Evolutionary conservation across 306 rosid genomes (phyloP), one percentile per base, ranked within the genome.

Genomic region (Elaeagnus macrophylla): DNA sequence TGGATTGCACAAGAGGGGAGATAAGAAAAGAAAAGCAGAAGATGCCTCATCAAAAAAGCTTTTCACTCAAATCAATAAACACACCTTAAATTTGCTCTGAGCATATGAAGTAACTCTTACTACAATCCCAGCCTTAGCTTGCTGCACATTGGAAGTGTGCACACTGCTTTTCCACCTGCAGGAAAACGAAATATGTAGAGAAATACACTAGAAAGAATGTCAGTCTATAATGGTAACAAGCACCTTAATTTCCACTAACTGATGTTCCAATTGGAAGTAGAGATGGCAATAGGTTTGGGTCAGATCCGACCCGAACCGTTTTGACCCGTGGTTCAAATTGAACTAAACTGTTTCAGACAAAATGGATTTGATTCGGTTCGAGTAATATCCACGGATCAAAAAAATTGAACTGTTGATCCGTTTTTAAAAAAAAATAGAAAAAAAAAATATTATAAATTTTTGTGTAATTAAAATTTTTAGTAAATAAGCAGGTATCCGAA

Each of bases 191-290:
- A 25, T 25, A 3, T 50, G 62, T 74, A 62, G 70, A 57, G 51
- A 60, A 41, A 17, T 46, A 42, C 73, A 57, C 54, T 47, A 55
- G 51, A 67, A 71, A 56, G 44, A 64, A 40, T 65, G 48, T 68
- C 10, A 66, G 38, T 61, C 49, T 25, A 25, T 25, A 65, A 62
- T 43, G 62, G 44, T 37, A 50, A 48, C 55, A 56, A 57, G 67
- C 77, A 87, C 99, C 99, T 93, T n/a, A n/a, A n/a, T 93, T 93
- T 84, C 95, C 99, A 51, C 95, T 87, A 70, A 93, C 95, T 71
- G 99, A 77, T 54, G 95, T 40, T 72, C 99, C 99, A 36, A 93
- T 79, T 7, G 96, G n/a, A n/a, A n/a, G n/a, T n/a, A n/a, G n/a
- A n/a, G n/a, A n/a, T n/a, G n/a, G n/a, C n/a, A n/a, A n/a, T n/a